Evolutionary conservation across 345 rosid genomes (phyloP).

Genomic region (Lumnitzera racemosa): DNA sequence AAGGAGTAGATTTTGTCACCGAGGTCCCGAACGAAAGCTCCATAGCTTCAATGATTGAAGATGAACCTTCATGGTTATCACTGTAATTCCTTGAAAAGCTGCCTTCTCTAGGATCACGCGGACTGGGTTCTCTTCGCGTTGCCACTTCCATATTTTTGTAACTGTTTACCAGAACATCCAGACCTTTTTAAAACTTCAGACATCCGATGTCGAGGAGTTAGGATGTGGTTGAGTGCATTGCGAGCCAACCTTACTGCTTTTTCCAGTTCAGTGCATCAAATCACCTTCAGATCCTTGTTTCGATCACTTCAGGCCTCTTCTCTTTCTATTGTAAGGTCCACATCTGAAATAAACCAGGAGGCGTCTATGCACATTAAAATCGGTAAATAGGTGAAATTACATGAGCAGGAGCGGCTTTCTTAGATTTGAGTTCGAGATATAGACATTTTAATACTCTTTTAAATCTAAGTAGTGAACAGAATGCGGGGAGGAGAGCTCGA

Average conservation of each 20-base stretch:
- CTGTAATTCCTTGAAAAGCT: constrained; percentile 54
- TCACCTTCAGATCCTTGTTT: constrained; percentile 61
- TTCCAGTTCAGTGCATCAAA: constrained; percentile 59
- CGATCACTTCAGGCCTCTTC: constrained; percentile 55
- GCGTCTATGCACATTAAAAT: neutral
- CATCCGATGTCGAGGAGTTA: constrained; percentile 68
- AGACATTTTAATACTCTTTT: too few species aligned
- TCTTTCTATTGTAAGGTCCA: constrained; percentile 69
- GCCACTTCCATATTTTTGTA: constrained; percentile 32
- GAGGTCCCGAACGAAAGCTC: constrained; percentile 98
- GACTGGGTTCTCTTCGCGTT: constrained; percentile 24
- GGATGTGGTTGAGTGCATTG: constrained; percentile 74
- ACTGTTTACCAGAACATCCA: constrained; percentile 65
- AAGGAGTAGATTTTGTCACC: constrained; percentile 24
- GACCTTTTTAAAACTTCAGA: constrained; percentile 63
- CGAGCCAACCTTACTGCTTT: constrained; percentile 54
- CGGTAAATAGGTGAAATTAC: too few species aligned
- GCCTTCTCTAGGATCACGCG: constrained; percentile 32
- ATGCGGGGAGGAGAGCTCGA: neutral
- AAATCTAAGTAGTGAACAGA: neutral
- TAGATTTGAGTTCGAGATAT: too few species aligned
- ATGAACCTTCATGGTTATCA: constrained; percentile 55
- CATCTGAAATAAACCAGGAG: constrained; percentile 36
- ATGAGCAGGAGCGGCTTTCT: too few species aligned
- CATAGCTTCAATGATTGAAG: constrained; percentile 86